Percentiles rank a stretch among this genome's conserved stretches.
Conservation (phyloP, 179 eudicot species). For the Beta lomatogona region DNA sequence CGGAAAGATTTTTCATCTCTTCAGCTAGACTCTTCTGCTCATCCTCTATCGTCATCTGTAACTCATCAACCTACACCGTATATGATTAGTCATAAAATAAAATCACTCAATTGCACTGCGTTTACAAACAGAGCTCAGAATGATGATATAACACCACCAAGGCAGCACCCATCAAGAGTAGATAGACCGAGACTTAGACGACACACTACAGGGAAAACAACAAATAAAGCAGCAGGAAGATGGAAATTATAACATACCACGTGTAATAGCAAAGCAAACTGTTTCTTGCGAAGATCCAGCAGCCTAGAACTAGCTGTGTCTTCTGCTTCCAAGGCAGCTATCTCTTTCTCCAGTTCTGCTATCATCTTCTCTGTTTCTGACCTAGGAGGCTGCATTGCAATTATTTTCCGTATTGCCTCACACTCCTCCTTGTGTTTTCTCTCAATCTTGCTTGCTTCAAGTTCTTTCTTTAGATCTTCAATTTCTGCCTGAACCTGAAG, state of each 20-base stretch:
- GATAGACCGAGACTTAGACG: background rate
- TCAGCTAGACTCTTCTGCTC: slow-evolving; percentile 61
- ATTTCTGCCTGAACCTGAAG: slow-evolving; percentile 79
- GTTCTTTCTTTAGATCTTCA: slow-evolving; percentile 84
- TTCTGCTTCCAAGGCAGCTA: slow-evolving; percentile 79
- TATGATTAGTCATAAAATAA: slow-evolving; percentile 5
- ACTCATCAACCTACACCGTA: slow-evolving; percentile 75
- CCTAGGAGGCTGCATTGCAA: slow-evolving; percentile 88
- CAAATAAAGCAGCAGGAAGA: background rate
- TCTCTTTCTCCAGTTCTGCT: slow-evolving; percentile 87
- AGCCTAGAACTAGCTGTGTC: slow-evolving; percentile 71
- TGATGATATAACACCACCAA: background rate
- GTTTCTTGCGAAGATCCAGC: slow-evolving; percentile 92
- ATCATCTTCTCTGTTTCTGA: slow-evolving; percentile 72
- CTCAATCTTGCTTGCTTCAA: slow-evolving; percentile 87
- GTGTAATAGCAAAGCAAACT: slow-evolving; percentile 86
- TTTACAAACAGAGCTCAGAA: background rate
- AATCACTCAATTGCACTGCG: background rate
- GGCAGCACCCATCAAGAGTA: background rate
- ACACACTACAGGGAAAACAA: background rate
- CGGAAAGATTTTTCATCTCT: slow-evolving; percentile 58
- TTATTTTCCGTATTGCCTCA: slow-evolving; percentile 81
- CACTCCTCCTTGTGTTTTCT: slow-evolving; percentile 98
- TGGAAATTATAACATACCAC: slow-evolving; percentile 63
- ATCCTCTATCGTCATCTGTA: slow-evolving; percentile 89